Percentiles rank a stretch among this genome's conserved stretches.
Evolutionary conservation across 208 protist genomes (phyloP).

Genomic region (Leishmania tropica): DNA sequence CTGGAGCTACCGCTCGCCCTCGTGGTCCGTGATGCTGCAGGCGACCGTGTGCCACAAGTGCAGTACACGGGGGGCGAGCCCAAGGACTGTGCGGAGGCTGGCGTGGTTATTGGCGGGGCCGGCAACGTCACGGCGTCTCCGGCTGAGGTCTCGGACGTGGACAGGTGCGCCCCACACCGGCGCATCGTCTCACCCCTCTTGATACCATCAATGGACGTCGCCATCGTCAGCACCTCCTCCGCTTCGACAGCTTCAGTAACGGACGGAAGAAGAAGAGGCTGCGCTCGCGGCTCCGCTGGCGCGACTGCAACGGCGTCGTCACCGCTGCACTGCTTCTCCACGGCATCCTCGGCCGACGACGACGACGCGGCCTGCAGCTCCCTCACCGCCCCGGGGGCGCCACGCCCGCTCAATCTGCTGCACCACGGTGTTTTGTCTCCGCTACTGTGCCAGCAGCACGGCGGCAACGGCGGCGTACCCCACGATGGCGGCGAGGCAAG

Average conservation of each 20-base stretch:
- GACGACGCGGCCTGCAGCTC: conserved; percentile 1
- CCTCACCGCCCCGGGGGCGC: not conserved
- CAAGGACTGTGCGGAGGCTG: not conserved
- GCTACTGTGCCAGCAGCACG: not conserved
- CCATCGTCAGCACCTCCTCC: not conserved
- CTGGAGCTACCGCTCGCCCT: not conserved
- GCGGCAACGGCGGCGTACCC: not conserved
- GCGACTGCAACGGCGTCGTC: not conserved
- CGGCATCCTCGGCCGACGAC: not conserved
- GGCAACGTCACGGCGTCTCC: not conserved
- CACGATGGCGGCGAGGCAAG: not conserved
- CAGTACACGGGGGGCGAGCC: not conserved
- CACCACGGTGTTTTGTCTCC: conserved; percentile 4
- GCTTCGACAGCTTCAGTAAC: not conserved
- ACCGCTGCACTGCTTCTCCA: conserved; percentile 1
- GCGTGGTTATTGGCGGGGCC: not conserved
- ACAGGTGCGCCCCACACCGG: not conserved
- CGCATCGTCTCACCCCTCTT: not conserved
- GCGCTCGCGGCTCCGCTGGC: not conserved
- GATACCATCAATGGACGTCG: not conserved
- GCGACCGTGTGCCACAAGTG: not conserved
- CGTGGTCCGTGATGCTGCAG: not conserved
- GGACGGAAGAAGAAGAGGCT: not conserved
- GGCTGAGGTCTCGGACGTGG: not conserved
- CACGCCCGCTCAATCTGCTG: conserved; percentile 8